Evolutionary conservation across 768 basidiomycete species (phyloP), one percentile per base, ranked within the genome.

Genomic region (Suillus decipiens): DNA sequence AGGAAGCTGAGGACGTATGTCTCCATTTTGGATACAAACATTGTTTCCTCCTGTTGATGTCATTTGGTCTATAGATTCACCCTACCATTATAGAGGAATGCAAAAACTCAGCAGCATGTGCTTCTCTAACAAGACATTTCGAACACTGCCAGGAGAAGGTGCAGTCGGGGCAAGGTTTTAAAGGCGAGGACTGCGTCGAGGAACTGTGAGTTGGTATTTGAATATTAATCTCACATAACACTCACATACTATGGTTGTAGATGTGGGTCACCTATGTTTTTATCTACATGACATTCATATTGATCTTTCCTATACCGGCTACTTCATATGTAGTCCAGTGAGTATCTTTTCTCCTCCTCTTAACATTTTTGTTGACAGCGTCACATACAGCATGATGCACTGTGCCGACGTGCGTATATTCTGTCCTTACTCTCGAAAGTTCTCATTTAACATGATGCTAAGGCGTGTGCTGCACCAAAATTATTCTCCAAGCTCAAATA

Each of bases 71-170:
- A 48, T 65, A 96, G 94, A 51, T 80, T 28, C 84, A 90, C 34
- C 93, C 93, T 33, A 75, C 72, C 42, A 77, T 96, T 63, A 84
- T 89, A 61, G 92, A 93, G 50, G 89, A 92, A 68, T 94, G 92
- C 77, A 82, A 89, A 71, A 74, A 82, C 65, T 78, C 85, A 37
- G 69, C 82, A 3, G 85, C 88, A 67, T 96, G 95, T 68, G 84
- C 83, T 43, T 76, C 86, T 42, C 74, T 88, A 61, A 80, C 88
- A 43, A 86, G 90, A 71, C 95, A 96, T 79, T 96, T 96, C 76
- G 84, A 89, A 63, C 92, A 95, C 72, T 96, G 95, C 76, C 85
- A 92, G 73, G 91, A 95, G 76, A 95, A 93, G 79, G 88, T 97
- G 54, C 77, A 86, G 63, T 82, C 80, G 36, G 95, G 95, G 33